Base-by-base conservation (phyloP, 495 filamentous ascomycete species). In the Penicillium salamii region DNA sequence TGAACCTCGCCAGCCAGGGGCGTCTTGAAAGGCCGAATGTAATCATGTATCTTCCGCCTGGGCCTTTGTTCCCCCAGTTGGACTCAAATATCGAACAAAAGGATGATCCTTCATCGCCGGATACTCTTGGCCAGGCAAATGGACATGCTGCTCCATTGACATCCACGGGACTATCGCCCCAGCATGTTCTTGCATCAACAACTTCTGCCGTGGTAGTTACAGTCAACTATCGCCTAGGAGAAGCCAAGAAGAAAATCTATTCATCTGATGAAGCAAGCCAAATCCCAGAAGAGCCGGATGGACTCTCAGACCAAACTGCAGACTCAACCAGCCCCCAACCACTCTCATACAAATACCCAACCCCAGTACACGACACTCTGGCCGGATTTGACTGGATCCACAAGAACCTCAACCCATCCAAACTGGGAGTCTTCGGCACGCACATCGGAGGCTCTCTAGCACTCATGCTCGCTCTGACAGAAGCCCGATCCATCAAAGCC, bases 381-480 rank as follows among this genome's bases (percentile, higher is more conserved):
- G 53, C 56, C 6, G 70, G 62, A 7, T 61, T 75, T 39, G 70
- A 73, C 54, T 75, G 70, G 68, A 62, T 73, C 28, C 55, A 63
- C 29, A 43, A 56, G 1, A 50, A 55, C 14, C 60, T 75, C 24
- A 40, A 55, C 20, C 65, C 66, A 5, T 46, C 58, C 1, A 60
- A 64, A 6, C 47, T 84, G 1, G 71, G 69, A 24, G 65, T 84
- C 15, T 70, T 70, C 46, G 81, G 81, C 26, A 72, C 77, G 23
- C 72, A 81, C 42, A 58, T 80, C 15, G 81, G 81, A 7, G 81
- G 79, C 12, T 74, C 75, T 0, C 62, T 84, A 24, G 80, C 81
- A 2, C 63, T 75, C 2, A 83, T 80, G 77, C 69, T 85, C 11
- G 75, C 79, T 0, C 59, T 85, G 35, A 85, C 81, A 31, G 81